Evolutionary conservation across 2,329 filamentous ascomycete species (phyloP).

Genomic region (Aspergillus fijiensis): DNA sequence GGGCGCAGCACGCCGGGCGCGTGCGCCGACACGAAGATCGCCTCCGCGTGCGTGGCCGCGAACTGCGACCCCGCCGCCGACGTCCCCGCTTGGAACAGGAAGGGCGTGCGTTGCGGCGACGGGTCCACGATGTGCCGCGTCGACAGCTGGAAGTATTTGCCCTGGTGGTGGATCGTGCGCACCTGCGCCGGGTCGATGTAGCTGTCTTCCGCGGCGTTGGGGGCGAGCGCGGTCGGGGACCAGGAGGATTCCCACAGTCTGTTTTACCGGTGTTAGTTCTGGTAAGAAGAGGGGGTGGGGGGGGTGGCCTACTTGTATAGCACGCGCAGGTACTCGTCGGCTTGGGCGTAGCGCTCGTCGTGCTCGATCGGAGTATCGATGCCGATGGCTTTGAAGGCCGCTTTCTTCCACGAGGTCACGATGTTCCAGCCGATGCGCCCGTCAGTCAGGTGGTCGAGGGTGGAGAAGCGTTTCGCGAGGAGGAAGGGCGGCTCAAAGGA

Average conservation of each 20-base stretch:
- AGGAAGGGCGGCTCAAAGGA: constrained; percentile 64
- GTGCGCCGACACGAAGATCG: constrained; percentile 59
- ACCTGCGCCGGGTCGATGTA: constrained; percentile 61
- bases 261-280: not conserved
- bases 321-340: constrained; percentile 62
- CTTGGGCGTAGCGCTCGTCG: constrained; percentile 61
- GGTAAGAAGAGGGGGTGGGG: not conserved
- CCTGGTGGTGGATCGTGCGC: constrained; percentile 60
- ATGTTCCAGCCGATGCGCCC: constrained; percentile 67
- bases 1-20: constrained; percentile 50
- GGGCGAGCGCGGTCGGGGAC: constrained; percentile 57
- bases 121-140: constrained; percentile 54
- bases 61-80: constrained; percentile 59
- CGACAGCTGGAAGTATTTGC: constrained; percentile 54
- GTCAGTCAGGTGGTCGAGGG: constrained; percentile 61
- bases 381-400: constrained; percentile 63
- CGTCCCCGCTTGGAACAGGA: constrained; percentile 61
- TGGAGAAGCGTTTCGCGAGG: constrained; percentile 62
- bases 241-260: constrained; percentile 58
- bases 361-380: constrained; percentile 59
- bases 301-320: constrained; percentile 56
- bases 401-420: constrained; percentile 63
- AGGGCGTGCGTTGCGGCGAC: constrained; percentile 58
- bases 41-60: constrained; percentile 59
- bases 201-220: constrained; percentile 54